Conservation (phyloP, 805 yeast genomes). For the Kluyveromyces aestuarii region DNA sequence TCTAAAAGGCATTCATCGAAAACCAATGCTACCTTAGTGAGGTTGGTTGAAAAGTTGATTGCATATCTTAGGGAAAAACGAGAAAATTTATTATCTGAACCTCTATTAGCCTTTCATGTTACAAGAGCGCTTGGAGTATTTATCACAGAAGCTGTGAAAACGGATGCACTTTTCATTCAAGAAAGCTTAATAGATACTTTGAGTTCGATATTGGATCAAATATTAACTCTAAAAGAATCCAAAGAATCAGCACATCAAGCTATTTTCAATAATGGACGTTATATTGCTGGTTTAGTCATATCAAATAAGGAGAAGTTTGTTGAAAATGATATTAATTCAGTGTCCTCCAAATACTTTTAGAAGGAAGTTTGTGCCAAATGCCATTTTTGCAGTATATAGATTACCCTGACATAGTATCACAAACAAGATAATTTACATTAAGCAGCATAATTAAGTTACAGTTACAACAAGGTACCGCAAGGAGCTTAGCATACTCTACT, state of each 20-base stretch:
- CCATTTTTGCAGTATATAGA: neutral
- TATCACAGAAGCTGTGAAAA: slow-evolving; percentile 10
- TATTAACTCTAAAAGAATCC: slow-evolving; percentile 9
- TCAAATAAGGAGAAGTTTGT: neutral
- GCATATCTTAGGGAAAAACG: neutral
- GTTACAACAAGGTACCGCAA: neutral
- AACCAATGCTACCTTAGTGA: neutral
- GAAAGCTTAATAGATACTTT: slow-evolving; percentile 7
- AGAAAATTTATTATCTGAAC: neutral
- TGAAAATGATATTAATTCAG: neutral
- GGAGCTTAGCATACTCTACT: neutral
- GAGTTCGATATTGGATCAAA: slow-evolving; percentile 6
- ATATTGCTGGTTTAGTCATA: slow-evolving; percentile 21
- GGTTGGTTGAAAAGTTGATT: neutral
- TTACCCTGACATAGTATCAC: neutral
- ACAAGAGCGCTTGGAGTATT: slow-evolving; percentile 25
- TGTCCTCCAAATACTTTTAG: neutral
- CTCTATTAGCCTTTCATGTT: slow-evolving; percentile 17
- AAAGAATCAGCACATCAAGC: slow-evolving; percentile 20
- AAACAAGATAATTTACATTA: neutral
- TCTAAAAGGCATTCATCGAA: slow-evolving; percentile 3
- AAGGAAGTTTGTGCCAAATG: neutral
- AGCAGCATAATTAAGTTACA: neutral
- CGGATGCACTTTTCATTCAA: slow-evolving; percentile 8
- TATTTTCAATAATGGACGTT: slow-evolving; percentile 22